These are phyloP conservation scores for Lactarius hengduanensis DNA, from an alignment of 768 basidiomycete species.

Conservation along the genomic window DNA sequence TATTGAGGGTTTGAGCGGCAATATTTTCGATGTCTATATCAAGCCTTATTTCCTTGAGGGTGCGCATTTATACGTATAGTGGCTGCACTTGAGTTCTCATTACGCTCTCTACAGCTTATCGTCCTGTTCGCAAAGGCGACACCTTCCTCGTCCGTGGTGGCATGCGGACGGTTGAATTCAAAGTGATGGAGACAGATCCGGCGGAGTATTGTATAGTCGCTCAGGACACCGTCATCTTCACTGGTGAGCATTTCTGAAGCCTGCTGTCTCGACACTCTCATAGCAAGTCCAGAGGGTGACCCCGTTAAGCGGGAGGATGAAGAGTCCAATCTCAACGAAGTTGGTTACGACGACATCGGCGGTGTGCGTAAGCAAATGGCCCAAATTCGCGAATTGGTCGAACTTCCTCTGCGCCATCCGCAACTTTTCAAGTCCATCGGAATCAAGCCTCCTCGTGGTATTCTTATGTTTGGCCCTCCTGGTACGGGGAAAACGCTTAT, in stretches of 20 bases:
- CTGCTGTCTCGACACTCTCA: slow-evolving; percentile 4
- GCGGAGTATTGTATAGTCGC: slow-evolving; percentile 99
- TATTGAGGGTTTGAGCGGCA: slow-evolving; percentile 94
- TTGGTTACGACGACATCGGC: slow-evolving; percentile 99
- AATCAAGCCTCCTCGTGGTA: slow-evolving; percentile 99
- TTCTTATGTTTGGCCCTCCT: slow-evolving; percentile 97
- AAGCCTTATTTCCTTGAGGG: slow-evolving; percentile 99
- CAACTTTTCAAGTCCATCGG: slow-evolving; percentile 99
- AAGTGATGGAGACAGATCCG: slow-evolving; percentile 97
- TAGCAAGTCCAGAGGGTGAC: slow-evolving; percentile 74
- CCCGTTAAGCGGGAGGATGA: slow-evolving; percentile 99
- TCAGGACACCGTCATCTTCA: slow-evolving; percentile 97
- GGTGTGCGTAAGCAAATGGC: slow-evolving; percentile 99
- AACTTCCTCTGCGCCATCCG: slow-evolving; percentile 95
- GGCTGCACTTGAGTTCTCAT: slow-evolving; percentile 1
- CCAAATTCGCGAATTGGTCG: slow-evolving; percentile 98
- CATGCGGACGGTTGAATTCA: slow-evolving; percentile 98
- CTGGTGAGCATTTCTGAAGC: slow-evolving; percentile 47
- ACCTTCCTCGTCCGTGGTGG: slow-evolving; percentile 99
- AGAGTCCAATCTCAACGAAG: slow-evolving; percentile 93
- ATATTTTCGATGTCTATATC: slow-evolving; percentile 98
- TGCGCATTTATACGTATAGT: slow-evolving; percentile 33
- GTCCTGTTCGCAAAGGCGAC: slow-evolving; percentile 94
- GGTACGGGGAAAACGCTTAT: slow-evolving; percentile 99
- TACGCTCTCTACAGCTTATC: slow-evolving; percentile 46